Base-by-base conservation (phyloP, 768 basidiomycete genomes). In the Phaffia australis region DNA sequence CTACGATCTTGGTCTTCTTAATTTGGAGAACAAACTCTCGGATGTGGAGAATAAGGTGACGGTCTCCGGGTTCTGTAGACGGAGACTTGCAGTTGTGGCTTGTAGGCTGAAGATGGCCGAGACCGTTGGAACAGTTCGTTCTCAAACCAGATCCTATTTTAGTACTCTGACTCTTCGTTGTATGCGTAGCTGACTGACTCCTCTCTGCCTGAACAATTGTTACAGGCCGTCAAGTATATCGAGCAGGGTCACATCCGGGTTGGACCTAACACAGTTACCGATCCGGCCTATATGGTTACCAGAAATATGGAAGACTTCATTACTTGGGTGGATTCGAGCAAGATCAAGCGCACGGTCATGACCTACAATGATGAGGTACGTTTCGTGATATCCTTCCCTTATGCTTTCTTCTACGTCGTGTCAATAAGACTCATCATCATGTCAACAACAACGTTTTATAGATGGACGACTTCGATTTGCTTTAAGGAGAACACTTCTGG, bases 221-320 rank as follows among this genome's bases (percentile, higher is more conserved):
- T 61, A n/a, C 73, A 95, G 92, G 95, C 94, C 11, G 89, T 87
- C 63, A 91, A 89, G 74, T 97, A 95, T 75, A 88, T 99, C 71
- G 95, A 99, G 76, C 95, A 98, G 76, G 95, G 95, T 0, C 95
- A 99, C 76, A 85, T 99, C 72, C 87, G 95, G 42, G 90, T 98
- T 27, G 95, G 95, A 25, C 91, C 94, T 42, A 89, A 95, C 73
- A 89, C 90, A 0, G 85, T 97, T 71, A 93, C 88, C 0, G 95
- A 99, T 76, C 95, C 95, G 2, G 95, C 93, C 0, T 95, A 85
- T 79, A 81, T 99, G 60, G 91, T 99, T 67, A 94, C 90, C 50
- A 89, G 94, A 72, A 88, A 91, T 71, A 93, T 95, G 92, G 92
- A 98, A 74, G 95, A 99, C 81, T 99, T 93, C 77, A 90, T 98